These are phyloP conservation scores for Colletotrichum cuscutae DNA, from an alignment of 2,329 filamentous ascomycete genomes.

Conservation along the genomic window DNA sequence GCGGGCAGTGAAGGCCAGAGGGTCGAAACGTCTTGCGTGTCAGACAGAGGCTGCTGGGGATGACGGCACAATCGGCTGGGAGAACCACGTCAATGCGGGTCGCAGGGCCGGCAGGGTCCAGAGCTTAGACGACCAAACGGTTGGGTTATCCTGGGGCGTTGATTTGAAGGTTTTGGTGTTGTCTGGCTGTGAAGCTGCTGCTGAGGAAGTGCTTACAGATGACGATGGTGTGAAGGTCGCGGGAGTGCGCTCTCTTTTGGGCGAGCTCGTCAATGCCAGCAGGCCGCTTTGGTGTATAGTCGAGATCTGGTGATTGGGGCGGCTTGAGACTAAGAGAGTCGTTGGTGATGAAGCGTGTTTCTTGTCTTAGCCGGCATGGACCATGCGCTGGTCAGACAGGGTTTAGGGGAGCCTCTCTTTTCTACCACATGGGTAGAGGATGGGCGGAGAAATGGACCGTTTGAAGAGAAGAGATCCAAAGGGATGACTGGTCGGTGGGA, in stretches of 20 bases:
- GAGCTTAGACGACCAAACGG: conserved; percentile 20
- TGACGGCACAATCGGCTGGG: conserved; percentile 33
- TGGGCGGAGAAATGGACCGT: conserved; percentile 6
- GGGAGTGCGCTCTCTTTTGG: not conserved
- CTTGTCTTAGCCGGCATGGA: not conserved
- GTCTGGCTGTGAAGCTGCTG: not conserved
- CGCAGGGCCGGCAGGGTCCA: conserved; percentile 21
- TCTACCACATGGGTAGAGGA: not conserved
- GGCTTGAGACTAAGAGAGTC: not conserved
- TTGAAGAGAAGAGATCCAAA: not conserved
- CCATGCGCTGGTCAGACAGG: not conserved
- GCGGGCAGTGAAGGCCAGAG: conserved; percentile 9
- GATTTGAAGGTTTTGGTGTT: not conserved
- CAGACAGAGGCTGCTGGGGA: conserved; percentile 33
- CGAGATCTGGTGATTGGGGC: not conserved
- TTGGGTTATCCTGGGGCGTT: not conserved
- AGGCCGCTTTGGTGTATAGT: not conserved
- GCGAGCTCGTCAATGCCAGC: conserved; percentile 6
- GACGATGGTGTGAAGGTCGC: not conserved
- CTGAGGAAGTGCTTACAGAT: not conserved
- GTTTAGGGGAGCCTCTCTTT: not conserved
- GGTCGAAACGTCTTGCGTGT: conserved; percentile 35
- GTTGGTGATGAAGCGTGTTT: not conserved
- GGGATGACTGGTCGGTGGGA: not conserved
- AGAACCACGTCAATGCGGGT: conserved; percentile 32